Percentiles rank a stretch among this genome's conserved stretches.
These are phyloP conservation scores for Botrytis paeoniae DNA, from an alignment of 2,329 filamentous ascomycete species.

Conservation along the genomic window DNA sequence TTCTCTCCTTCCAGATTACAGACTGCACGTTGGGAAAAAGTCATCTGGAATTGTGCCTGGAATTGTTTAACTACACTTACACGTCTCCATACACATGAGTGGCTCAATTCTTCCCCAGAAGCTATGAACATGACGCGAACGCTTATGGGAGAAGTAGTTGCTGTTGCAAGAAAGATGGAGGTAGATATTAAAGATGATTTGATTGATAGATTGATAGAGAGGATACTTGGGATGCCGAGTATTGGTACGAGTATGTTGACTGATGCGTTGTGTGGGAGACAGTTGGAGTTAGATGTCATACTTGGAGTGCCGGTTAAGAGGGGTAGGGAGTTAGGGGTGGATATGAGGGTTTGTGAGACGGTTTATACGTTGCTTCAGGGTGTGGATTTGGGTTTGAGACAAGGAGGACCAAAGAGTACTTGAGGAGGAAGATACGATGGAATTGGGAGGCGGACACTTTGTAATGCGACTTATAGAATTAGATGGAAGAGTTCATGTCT, in stretches of 20 bases:
- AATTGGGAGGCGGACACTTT: rapidly evolving
- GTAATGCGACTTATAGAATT: not conserved
- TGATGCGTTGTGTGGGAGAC: constrained; percentile 54
- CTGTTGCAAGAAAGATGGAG: constrained; percentile 53
- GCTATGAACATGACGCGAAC: constrained; percentile 50
- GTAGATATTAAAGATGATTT: constrained; percentile 46
- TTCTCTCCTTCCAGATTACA: constrained; percentile 49
- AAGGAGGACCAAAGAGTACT: not conserved
- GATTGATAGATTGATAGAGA: constrained; percentile 47
- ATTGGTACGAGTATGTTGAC: constrained; percentile 53
- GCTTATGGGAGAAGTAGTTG: constrained; percentile 51
- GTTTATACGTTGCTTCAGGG: constrained; percentile 39
- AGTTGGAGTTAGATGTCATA: constrained; percentile 61
- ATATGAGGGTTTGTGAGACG: constrained; percentile 50
- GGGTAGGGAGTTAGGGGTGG: constrained; percentile 51
- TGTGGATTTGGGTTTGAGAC: constrained; percentile 19
- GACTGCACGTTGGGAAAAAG: constrained; percentile 55
- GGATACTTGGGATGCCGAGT: constrained; percentile 46
- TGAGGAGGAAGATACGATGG: not conserved
- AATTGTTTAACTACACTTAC: constrained; percentile 58
- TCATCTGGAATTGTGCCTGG: constrained; percentile 58
- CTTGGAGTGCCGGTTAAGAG: constrained; percentile 57
- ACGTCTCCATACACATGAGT: constrained; percentile 49
- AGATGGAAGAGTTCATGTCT: not conserved
- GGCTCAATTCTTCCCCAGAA: constrained; percentile 47